Base-by-base conservation (phyloP, 2,329 filamentous ascomycete species). In the Cryphonectria parasitica region DNA sequence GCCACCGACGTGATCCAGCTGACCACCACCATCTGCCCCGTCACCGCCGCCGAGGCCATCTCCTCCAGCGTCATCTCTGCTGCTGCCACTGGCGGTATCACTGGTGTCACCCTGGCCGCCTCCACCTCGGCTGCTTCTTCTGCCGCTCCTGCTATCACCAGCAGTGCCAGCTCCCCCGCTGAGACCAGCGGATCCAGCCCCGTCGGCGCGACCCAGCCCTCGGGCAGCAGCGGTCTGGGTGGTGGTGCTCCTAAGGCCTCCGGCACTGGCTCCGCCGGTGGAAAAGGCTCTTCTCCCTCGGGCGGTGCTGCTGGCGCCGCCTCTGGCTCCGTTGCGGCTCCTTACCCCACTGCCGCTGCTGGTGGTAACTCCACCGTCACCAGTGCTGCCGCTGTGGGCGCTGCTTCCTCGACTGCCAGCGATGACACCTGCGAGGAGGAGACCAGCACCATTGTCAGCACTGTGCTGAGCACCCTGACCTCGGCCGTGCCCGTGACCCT, bases 11-110 rank as follows among this genome's bases (percentile, higher is more conserved):
- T 78, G 19, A 73, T 82, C 66, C 73, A 78, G 36, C 74, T 83
- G n/a, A 79, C 79, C 67, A 80, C 79, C 63, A 81, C 80, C 60
- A 76, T 83, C 70, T 83, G 82, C 80, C 82, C 83, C 67, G 81
- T 83, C 54, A 79, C 80, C 2, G 81, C 78, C 7, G 80, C 79
- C n/a, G 71, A 74, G 17, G 78, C 79, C 70, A 80, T 82, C 77
- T 77, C 81, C 34, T 81, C 80, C 10, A 79, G 79, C 75, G 72
- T 82, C 62, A 72, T 80, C 34, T 76, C 72, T 4, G 74, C 73
- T 3, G 76, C 77, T 66, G 78, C 78, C 56, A 73, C 77, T 62
- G 80, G 77, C 71, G 72, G 78, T 67, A 79, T 79, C 74, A 77
- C 75, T 19, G 81, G 80, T 69, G 75, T 77, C 66, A 83, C 82